These are phyloP conservation scores for Paramecium sexaurelia DNA, from an alignment of 73 alveolate species.

Conservation along the genomic window DNA sequence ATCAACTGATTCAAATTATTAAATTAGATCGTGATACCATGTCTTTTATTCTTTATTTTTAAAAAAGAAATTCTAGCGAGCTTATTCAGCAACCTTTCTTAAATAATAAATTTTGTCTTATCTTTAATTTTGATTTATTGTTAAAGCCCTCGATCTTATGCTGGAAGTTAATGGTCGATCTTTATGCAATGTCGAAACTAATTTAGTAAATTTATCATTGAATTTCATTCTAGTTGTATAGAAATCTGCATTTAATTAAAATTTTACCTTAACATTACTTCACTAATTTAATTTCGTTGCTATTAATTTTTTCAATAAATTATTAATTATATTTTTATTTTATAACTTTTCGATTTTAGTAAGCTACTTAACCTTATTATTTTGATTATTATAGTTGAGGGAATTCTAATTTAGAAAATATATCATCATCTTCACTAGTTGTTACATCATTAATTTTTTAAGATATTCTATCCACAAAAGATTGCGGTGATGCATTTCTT, in stretches of 20 bases:
- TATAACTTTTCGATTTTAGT: not conserved
- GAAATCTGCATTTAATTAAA: not conserved
- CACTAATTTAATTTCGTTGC: not conserved
- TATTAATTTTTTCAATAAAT: not conserved
- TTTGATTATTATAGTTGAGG: not conserved
- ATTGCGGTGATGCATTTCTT: not conserved
- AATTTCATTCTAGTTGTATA: slow-evolving; percentile 29
- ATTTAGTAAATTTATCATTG: not conserved
- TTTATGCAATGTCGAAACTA: not conserved
- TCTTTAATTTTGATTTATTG: not conserved
- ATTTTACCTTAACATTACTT: not conserved
- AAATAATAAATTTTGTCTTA: not conserved
- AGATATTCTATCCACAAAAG: not conserved
- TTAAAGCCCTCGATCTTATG: not conserved
- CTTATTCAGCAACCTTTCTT: not conserved
- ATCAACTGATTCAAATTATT: not conserved
- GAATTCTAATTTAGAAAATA: not conserved
- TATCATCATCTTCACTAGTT: not conserved
- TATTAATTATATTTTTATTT: not conserved
- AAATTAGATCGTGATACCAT: not conserved
- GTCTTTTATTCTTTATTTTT: not conserved
- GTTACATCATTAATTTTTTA: not conserved
- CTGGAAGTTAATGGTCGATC: slow-evolving; percentile 4
- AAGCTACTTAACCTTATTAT: not conserved
- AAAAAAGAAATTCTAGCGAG: not conserved